Evolutionary conservation across 169 alveolate genomes (phyloP).

Genomic region (Blepharisma undulans): DNA sequence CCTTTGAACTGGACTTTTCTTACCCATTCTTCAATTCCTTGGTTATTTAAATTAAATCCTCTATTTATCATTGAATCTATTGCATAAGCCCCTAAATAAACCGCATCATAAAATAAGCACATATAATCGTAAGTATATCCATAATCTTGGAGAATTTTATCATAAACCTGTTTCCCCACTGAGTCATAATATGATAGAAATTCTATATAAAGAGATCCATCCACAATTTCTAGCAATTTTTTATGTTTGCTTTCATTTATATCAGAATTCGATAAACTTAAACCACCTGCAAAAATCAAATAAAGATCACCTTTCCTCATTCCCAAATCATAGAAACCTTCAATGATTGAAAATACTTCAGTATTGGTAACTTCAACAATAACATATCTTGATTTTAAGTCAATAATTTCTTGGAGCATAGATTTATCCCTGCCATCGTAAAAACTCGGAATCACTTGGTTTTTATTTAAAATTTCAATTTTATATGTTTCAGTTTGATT

Average conservation of each 20-base stretch:
- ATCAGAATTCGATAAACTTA: background rate
- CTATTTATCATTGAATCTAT: background rate
- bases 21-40: background rate
- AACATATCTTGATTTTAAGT: background rate
- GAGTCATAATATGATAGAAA: background rate
- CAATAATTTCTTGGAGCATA: background rate
- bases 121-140: background rate
- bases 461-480: background rate
- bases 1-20: conserved; percentile 13
- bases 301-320: background rate
- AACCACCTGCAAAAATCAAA: background rate
- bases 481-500: background rate
- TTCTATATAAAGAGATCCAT: background rate
- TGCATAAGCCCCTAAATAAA: background rate
- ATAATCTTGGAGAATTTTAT: background rate
- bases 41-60: background rate
- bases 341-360: background rate
- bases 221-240: background rate
- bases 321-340: conserved; percentile 13
- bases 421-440: background rate
- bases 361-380: background rate
- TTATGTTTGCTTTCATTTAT: background rate
- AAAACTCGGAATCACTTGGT: background rate
- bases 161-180: background rate
- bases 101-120: background rate